Evolutionary conservation across 495 filamentous ascomycete species (phyloP).

Genomic region (Tuber umbilicatum): DNA sequence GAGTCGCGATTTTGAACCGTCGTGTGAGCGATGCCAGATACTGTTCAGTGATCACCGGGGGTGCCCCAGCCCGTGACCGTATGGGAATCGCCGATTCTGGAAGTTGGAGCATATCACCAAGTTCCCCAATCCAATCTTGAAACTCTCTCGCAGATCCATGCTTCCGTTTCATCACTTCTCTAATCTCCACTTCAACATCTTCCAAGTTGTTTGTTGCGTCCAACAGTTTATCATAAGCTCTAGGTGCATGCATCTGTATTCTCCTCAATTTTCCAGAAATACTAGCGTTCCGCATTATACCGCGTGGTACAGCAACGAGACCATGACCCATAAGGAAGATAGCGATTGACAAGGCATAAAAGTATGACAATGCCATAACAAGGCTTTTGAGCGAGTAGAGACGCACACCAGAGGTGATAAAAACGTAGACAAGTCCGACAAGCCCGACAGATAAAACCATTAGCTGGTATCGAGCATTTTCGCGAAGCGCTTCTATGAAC

Average conservation of each 20-base stretch:
- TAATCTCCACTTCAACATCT: slow-evolving; percentile 70
- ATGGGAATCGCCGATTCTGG: slow-evolving; percentile 55
- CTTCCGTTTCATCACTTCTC: slow-evolving; percentile 70
- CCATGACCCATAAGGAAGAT: slow-evolving; percentile 98
- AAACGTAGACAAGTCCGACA: slow-evolving; percentile 74
- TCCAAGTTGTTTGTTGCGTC: slow-evolving; percentile 77
- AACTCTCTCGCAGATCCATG: slow-evolving; percentile 73
- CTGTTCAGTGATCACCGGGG: slow-evolving; percentile 82
- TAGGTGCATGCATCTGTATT: slow-evolving; percentile 72
- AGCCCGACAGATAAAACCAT: slow-evolving; percentile 64
- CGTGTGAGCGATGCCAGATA: slow-evolving; percentile 86
- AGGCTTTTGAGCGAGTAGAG: slow-evolving; percentile 63
- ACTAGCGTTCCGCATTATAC: slow-evolving; percentile 67
- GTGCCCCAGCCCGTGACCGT: slow-evolving; percentile 46
- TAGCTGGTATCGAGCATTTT: slow-evolving; percentile 81
- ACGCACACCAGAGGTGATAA: slow-evolving; percentile 66
- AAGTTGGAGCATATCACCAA: slow-evolving; percentile 65
- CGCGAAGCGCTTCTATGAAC: slow-evolving; percentile 71
- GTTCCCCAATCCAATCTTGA: slow-evolving; percentile 88
- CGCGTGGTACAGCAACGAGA: slow-evolving; percentile 79
- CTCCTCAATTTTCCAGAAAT: slow-evolving; percentile 62
- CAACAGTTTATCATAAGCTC: slow-evolving; percentile 75
- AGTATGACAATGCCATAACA: slow-evolving; percentile 88
- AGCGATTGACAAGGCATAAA: slow-evolving; percentile 81
- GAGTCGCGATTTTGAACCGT: slow-evolving; percentile 68